These are phyloP conservation scores for Mycena filopes DNA, from an alignment of 768 basidiomycete genomes.

Conservation along the genomic window DNA sequence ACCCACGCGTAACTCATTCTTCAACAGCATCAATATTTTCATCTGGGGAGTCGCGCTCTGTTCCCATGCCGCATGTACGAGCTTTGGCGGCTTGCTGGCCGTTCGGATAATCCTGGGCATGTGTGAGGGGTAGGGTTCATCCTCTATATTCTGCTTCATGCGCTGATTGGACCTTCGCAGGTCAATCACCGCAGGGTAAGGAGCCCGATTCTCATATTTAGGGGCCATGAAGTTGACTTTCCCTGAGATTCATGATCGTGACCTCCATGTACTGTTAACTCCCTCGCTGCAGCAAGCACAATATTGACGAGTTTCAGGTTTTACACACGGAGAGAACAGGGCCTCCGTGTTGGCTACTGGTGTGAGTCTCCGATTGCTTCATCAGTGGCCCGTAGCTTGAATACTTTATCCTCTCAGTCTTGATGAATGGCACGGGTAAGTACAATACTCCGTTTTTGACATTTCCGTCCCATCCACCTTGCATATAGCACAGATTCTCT, in stretches of 20 bases:
- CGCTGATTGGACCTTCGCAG: conserved; percentile 38
- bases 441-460: conserved; percentile 21
- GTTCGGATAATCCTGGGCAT: conserved; percentile 78
- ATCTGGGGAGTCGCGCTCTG: conserved; percentile 74
- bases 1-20: no score
- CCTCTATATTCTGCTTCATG: neutral
- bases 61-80: conserved; percentile 71
- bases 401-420: conserved; percentile 51
- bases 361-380: conserved; percentile 61
- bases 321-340: conserved; percentile 81
- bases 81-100: conserved; percentile 74
- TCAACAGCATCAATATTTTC: conserved; percentile 73
- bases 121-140: conserved; percentile 60
- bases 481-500: conserved; percentile 61
- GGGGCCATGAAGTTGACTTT: no score
- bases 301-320: no score
- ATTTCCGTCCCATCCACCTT: no score
- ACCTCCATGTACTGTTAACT: no score
- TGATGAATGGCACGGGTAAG: conserved; percentile 79
- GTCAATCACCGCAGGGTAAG: conserved; percentile 72
- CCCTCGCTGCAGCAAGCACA: no score
- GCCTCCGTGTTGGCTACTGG: conserved; percentile 79
- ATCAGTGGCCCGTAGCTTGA: neutral
- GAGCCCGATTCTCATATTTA: no score
- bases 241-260: conserved; percentile 82